Conservation (phyloP, 176 grass and related monocot genomes). For the Elymus sibiricus region DNA sequence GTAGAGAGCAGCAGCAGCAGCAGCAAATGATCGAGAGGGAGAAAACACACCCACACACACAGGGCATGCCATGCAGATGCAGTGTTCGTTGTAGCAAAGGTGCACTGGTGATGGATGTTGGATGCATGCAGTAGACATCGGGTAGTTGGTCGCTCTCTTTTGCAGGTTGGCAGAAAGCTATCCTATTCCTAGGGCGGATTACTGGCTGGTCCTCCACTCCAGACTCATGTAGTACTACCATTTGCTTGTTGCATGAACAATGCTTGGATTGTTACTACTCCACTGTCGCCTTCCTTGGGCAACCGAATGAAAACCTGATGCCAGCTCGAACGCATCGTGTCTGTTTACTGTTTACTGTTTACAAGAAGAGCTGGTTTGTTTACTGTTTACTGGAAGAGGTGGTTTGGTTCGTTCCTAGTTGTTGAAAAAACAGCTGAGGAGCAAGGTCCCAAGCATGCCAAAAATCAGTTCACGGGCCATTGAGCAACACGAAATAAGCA, state of each 20-base stretch:
- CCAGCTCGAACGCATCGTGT: neutral
- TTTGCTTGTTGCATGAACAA: neutral
- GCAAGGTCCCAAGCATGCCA: neutral
- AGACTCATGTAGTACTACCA: slow-evolving; percentile 1
- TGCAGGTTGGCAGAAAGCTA: slow-evolving; percentile 26
- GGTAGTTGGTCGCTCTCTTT: neutral
- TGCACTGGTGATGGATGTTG: neutral
- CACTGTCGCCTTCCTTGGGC: neutral
- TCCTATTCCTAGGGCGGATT: neutral
- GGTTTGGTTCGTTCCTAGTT: neutral
- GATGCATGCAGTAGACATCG: slow-evolving; percentile 17
- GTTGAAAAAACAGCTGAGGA: neutral
- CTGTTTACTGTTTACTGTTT: neutral
- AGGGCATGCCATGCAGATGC: neutral
- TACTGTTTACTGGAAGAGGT: too few relatives aligned
- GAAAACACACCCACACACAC: neutral
- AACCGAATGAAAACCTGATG: neutral
- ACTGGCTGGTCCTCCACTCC: slow-evolving; percentile 6
- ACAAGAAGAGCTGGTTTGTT: neutral
- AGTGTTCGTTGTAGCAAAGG: neutral
- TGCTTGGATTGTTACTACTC: neutral
- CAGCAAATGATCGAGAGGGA: slow-evolving; percentile 35
- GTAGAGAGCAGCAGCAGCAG: slow-evolving; percentile 8
- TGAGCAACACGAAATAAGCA: neutral
- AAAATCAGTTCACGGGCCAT: neutral